These are phyloP conservation scores for Podila epicladia DNA, from an alignment of 192 early-diverging fungal species.

Conservation along the genomic window DNA sequence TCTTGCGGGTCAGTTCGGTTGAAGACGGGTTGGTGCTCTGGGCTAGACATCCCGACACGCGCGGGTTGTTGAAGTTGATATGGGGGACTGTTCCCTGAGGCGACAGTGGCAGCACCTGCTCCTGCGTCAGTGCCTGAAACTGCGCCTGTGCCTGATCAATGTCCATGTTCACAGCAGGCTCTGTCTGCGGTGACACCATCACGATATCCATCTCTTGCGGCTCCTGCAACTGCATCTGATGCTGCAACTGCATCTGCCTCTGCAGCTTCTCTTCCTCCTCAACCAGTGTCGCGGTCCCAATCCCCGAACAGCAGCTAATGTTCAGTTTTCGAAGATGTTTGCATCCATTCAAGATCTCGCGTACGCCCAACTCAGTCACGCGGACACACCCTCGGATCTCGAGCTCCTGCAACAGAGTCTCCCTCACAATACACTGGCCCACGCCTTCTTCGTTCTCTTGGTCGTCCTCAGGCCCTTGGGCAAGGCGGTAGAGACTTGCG, in stretches of 20 bases:
- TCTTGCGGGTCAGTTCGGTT: constrained; percentile 22
- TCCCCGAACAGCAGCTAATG: constrained; percentile 50
- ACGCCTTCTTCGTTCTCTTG: not conserved
- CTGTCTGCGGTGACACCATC: not conserved
- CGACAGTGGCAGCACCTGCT: not conserved
- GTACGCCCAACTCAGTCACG: constrained; percentile 54
- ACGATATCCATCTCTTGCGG: not conserved
- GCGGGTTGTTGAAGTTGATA: constrained; percentile 1
- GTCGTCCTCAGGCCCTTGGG: not conserved
- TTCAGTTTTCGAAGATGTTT: constrained; percentile 44
- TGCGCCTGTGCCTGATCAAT: too few species aligned
- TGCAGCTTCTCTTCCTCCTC: not conserved
- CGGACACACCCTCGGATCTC: constrained; percentile 65
- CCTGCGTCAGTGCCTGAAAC: too few species aligned
- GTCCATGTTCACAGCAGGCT: not conserved
- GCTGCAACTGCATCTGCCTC: not conserved
- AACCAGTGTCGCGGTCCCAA: constrained; percentile 18
- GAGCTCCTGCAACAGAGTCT: constrained; percentile 53
- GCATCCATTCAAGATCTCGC: constrained; percentile 34
- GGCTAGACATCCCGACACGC: not conserved
- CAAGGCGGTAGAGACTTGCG: constrained; percentile 55
- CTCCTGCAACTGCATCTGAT: not conserved
- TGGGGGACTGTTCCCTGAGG: not conserved
- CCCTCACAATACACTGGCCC: constrained; percentile 7
- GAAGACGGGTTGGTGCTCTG: not conserved